Evolutionary conservation across 2,329 filamentous ascomycete species (phyloP).

Genomic region (Cladophialophora exuberans): DNA sequence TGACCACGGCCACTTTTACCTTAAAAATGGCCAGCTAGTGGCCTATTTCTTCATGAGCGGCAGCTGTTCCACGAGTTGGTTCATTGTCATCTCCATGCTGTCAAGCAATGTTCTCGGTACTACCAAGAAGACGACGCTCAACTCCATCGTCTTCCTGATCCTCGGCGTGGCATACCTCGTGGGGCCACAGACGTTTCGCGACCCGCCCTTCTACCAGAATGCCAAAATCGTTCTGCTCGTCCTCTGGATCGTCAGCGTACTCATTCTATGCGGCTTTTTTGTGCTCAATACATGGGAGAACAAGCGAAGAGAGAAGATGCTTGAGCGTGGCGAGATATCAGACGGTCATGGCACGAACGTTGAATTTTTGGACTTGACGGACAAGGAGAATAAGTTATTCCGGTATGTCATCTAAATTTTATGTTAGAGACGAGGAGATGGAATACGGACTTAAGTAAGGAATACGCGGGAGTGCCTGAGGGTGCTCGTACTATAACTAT

Average conservation of each 20-base stretch:
- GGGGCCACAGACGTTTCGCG: slow-evolving; percentile 8
- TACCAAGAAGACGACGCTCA: slow-evolving; percentile 13
- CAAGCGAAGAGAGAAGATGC: slow-evolving; percentile 6
- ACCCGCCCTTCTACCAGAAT: slow-evolving; percentile 9
- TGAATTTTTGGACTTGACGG: slow-evolving; percentile 10
- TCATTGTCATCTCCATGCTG: slow-evolving; percentile 10
- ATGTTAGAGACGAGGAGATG: too few relatives aligned
- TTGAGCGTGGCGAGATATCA: slow-evolving; percentile 5
- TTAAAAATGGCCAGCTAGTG: slow-evolving; percentile 5
- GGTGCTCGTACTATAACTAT: too few relatives aligned
- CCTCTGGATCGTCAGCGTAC: slow-evolving; percentile 9
- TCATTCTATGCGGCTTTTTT: slow-evolving; percentile 8
- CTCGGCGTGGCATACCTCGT: slow-evolving; percentile 9
- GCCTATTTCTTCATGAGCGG: slow-evolving; percentile 12
- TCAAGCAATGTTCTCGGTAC: slow-evolving; percentile 9
- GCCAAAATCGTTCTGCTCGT: slow-evolving; percentile 9
- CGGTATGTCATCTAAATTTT: slow-evolving; percentile 1
- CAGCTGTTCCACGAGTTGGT: slow-evolving; percentile 6
- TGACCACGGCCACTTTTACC: slow-evolving; percentile 10
- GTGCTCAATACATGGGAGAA: slow-evolving; percentile 10
- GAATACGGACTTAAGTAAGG: too few relatives aligned
- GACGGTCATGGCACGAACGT: slow-evolving; percentile 9
- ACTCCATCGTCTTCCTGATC: slow-evolving; percentile 10
- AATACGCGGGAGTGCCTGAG: too few relatives aligned
- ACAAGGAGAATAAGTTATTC: slow-evolving; percentile 10